Base-by-base conservation (phyloP, 306 rosid species). In the Sphenostylis stenocarpa region DNA sequence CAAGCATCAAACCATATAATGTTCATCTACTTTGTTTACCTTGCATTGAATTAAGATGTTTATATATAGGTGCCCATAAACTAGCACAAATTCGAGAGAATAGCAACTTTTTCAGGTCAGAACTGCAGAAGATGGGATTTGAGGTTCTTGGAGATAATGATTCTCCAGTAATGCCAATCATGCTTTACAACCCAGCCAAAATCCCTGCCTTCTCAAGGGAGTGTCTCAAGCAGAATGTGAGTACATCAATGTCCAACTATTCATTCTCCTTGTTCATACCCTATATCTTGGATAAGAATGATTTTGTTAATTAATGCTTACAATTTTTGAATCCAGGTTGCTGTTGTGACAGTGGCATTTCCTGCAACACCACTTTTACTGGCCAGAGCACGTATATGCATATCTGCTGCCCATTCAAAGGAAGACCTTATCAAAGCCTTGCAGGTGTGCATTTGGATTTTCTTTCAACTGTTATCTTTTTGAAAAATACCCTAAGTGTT, bases 201-300 rank as follows among this genome's bases (percentile, higher is more conserved):
- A 89, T 91, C 68, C 98, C 98, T 61, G 98, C 98, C 73, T 93
- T 93, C 57, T 93, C 98, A n/a, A 86, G 97, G 85, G 97, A 88
- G 84, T 93, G 98, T 80, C 98, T 93, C 52, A 89, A 79, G 82
- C 97, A 84, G 84, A 88, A 88, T 76, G 97, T 93, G 84, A 91
- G 97, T 39, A 12, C 48, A 62, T 28, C 26, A n/a, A 7, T 5
- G 24, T 78, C 55, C n/a, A 51, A 73, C 70, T 36, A 23, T 73
- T n/a, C 63, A n/a, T 61, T 31, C 41, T 64, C 23, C 66, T 21
- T 34, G 10, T 79, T 26, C 11, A 73, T 23, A n/a, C 58, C 47
- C 24, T n/a, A 62, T 21, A 24, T 19, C 20, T 12, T 70, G 44
- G 57, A 73, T 51, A 19, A n/a, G 21, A 12, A 52, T 41, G 53